Evolutionary conservation across 345 rosid species (phyloP), one percentile per base, ranked within the genome.

Genomic region (Gynandropsis gynandra): DNA sequence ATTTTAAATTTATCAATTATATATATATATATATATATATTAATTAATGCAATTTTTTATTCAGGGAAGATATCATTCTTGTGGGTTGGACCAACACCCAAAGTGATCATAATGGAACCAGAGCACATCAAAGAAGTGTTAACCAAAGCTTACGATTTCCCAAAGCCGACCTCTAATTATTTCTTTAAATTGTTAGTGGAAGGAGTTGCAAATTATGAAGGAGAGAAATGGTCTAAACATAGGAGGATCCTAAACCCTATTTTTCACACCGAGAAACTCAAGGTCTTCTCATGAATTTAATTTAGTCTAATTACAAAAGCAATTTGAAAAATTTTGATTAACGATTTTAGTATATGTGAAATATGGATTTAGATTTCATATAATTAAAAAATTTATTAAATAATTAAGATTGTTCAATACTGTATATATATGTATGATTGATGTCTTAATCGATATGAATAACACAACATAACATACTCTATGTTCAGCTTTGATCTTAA

Each of bases 11-110:
- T 24, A 24, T 5, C 29, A 24, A n/a, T n/a, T n/a, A n/a, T 5
- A n/a, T n/a, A n/a, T n/a, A n/a, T n/a, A n/a, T n/a, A n/a, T n/a
- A n/a, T n/a, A n/a, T n/a, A n/a, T n/a, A n/a, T n/a, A n/a, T n/a
- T n/a, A n/a, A n/a, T n/a, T n/a, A n/a, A n/a, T n/a, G n/a, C n/a
- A n/a, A n/a, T n/a, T n/a, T n/a, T n/a, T n/a, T n/a, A n/a, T n/a
- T n/a, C 69, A 72, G 82, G 84, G 8, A 74, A 69, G 47, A 62
- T 58, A 43, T 64, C 54, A 12, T 75, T 68, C 39, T 52, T 32
- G 31, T 72, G 83, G 81, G 0, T 50, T 2, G 81, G 80, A 33
- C 80, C 87, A 1, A 60, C 9, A 16, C 74, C 76, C 11, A 72
- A 62, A 16, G 71, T 74, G 52, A 59, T 41, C 40, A 52, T 74